Conservation (phyloP, 495 filamentous ascomycete genomes). For the Penicillium lagena region DNA sequence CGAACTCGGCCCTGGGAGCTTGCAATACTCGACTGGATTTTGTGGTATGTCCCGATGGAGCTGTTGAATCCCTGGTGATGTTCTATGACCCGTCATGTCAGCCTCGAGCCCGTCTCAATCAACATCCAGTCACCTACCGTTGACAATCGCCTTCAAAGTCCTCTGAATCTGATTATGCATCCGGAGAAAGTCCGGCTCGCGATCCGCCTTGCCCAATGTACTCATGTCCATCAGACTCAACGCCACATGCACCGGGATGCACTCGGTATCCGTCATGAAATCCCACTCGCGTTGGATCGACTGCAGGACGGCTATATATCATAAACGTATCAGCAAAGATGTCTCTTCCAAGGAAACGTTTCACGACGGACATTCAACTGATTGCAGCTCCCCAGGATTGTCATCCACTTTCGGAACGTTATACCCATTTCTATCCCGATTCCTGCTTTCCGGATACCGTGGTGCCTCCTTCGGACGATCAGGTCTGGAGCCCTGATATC, state of each 20-base stretch:
- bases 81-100: conserved; percentile 41
- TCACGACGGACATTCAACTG: conserved; percentile 33
- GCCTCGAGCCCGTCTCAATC: neutral
- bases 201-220: conserved; percentile 82
- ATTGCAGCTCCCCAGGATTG: conserved; percentile 21
- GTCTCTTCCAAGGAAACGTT: neutral
- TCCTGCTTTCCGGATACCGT: conserved; percentile 15
- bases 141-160: conserved; percentile 90
- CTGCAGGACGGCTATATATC: conserved; percentile 49
- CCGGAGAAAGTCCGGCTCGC: conserved; percentile 74
- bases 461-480: conserved; percentile 17
- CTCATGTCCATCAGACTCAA: conserved; percentile 90
- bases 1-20: conserved; percentile 80
- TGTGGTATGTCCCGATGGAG: conserved; percentile 97
- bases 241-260: conserved; percentile 86
- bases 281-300: conserved; percentile 85
- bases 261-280: conserved; percentile 80
- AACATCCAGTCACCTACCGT: conserved; percentile 39
- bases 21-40: conserved; percentile 91
- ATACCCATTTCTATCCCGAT: conserved; percentile 15
- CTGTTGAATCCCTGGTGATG: conserved; percentile 99
- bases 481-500: conserved; percentile 20
- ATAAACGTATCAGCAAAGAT: neutral
- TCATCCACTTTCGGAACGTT: conserved; percentile 4
- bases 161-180: conserved; percentile 80